Base-by-base conservation (phyloP, 2,329 filamentous ascomycete genomes). In the Cercospora berteroae region DNA sequence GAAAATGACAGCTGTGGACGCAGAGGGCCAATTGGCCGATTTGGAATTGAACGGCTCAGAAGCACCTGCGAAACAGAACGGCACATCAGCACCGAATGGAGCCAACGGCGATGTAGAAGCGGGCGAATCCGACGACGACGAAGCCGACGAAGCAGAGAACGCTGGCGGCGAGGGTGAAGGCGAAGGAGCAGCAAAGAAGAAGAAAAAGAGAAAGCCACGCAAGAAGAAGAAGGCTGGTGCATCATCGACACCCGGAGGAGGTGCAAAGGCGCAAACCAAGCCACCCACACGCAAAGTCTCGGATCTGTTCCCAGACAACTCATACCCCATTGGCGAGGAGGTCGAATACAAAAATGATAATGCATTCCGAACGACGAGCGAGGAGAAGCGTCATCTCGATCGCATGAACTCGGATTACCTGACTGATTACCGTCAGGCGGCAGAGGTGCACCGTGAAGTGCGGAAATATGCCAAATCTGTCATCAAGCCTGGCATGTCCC, bases 371-470 rank as follows among this genome's bases (percentile, higher is more conserved):
- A 84, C 80, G 4, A 83, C 83, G 2, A 78, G 74, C 66, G 82
- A 83, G 69, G 84, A 86, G 75, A 73, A 79, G 60, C 79, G 83
- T 33, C 79, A 83, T 67, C 68, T 81, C 20, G 77, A 81, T 63
- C 77, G 80, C 63, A 78, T 81, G 72, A 82, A 85, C 67, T 77
- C 80, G 23, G 79, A 78, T 12, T 86, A 85, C 71, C 78, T 87
- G 23, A 78, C 77, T 25, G 80, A 87, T 66, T 87, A 87, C 74
- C 83, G 85, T 58, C 81, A 86, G 74, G 85, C 83, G 9, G 85
- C 85, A 0, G 85, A 87, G 72, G 79, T 85, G 56, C 85, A 87
- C 74, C 81, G 85, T 55, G 83, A 87, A 74, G 83, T 85, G 57
- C 82, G 85, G 27, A 80, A 81, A 52, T 85, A 81, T 74, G 82